A percentile compares a stretch with the other conserved stretches of the same genome.
Conservation (phyloP, 2,329 filamentous ascomycete genomes). For the Pleurostoma richardsiae region DNA sequence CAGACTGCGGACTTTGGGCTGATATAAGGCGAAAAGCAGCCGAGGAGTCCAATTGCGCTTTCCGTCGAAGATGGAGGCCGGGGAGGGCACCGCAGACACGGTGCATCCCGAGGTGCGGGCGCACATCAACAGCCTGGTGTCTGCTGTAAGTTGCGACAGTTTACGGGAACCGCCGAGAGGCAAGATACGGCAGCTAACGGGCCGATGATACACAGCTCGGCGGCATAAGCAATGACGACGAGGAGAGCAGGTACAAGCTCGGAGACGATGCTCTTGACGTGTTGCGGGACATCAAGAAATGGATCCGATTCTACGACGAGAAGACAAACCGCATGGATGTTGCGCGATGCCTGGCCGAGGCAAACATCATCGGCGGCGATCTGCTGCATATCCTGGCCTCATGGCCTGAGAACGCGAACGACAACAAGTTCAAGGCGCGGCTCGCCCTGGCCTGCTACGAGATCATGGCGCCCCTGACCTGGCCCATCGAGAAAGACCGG, state of each 20-base stretch:
- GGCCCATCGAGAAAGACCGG: constrained; percentile 78
- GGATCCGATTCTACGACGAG: constrained; percentile 92
- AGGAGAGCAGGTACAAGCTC: constrained; percentile 71
- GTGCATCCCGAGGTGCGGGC: constrained; percentile 91
- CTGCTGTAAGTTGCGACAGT: constrained; percentile 61
- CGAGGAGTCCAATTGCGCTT: background rate
- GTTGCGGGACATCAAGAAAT: constrained; percentile 88
- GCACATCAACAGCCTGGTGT: constrained; percentile 88
- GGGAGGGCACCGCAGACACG: constrained; percentile 48
- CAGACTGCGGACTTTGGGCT: too few relatives aligned
- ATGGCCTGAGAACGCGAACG: constrained; percentile 69
- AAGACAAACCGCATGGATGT: constrained; percentile 93
- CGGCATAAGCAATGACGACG: constrained; percentile 72
- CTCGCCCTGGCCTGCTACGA: constrained; percentile 84
- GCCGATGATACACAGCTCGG: constrained; percentile 58
- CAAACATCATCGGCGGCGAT: constrained; percentile 87
- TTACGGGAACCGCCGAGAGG: too few relatives aligned
- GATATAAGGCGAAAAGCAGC: too few relatives aligned
- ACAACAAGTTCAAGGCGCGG: constrained; percentile 71
- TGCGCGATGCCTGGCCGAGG: constrained; percentile 84
- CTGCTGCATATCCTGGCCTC: constrained; percentile 81
- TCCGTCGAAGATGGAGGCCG: constrained; percentile 45
- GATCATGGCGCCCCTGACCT: constrained; percentile 86
- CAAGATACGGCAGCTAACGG: too few relatives aligned
- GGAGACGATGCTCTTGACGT: constrained; percentile 92